phyloP scores from a whole-genome alignment of 176 grass and related monocot species.

The Puccinellia tenuiflora region DNA sequence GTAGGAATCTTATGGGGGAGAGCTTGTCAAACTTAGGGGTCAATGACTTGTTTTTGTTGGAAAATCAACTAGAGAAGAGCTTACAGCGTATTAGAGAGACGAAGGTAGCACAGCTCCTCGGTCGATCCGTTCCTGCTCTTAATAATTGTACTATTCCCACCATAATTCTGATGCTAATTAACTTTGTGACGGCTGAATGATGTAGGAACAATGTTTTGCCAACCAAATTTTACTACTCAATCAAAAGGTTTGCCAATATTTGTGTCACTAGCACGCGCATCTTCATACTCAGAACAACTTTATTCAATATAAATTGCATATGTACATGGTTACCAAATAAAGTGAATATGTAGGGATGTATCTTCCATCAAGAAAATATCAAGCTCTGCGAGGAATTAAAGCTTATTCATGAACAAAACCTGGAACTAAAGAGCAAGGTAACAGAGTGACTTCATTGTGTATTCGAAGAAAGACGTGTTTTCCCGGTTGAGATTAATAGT shows the following conservation, averaged over 20 bases:
- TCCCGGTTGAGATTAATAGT: background rate
- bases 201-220: background rate
- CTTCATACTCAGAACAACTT: background rate
- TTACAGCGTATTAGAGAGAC: background rate
- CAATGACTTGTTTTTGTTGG: background rate
- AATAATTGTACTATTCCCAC: background rate
- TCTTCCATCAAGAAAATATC: background rate
- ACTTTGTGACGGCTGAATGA: background rate
- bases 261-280: background rate
- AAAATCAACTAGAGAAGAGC: background rate
- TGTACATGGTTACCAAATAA: background rate
- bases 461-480: background rate
- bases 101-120: background rate
- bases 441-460: background rate
- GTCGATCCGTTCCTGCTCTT: background rate
- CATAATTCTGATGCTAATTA: background rate
- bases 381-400: background rate
- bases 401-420: background rate
- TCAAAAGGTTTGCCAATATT: background rate
- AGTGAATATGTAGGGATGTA: background rate
- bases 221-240: background rate
- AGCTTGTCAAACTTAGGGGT: background rate
- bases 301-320: background rate
- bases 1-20: background rate
- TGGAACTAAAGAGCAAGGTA: background rate